Evolutionary conservation across 257 asterid genomes (phyloP).

Genomic region (Capsicum pubescens): DNA sequence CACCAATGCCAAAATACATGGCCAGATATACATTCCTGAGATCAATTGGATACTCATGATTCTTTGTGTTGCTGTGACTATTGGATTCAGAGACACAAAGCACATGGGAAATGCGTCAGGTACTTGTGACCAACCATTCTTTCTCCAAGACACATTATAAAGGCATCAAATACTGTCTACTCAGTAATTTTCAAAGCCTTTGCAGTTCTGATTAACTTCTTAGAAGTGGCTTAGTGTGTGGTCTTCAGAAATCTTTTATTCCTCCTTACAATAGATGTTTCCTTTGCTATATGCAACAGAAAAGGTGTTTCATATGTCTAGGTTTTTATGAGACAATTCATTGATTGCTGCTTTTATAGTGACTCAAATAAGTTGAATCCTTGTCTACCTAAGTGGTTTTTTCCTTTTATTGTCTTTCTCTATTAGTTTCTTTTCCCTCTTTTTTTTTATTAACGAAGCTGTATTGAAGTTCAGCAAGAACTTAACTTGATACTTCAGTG

Average conservation of each 20-base stretch:
- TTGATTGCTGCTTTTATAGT: slow-evolving; percentile 19
- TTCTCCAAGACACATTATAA: background rate
- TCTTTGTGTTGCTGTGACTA: slow-evolving; percentile 94
- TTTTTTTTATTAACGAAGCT: background rate
- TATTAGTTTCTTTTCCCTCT: background rate
- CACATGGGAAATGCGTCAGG: slow-evolving; percentile 98
- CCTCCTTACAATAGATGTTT: background rate
- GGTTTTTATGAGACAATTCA: background rate
- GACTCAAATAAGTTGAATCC: background rate
- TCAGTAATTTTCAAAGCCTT: slow-evolving; percentile 12
- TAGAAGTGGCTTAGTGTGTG: background rate
- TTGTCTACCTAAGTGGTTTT: background rate
- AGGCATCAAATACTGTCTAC: background rate
- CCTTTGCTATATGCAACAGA: no score
- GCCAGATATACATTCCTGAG: slow-evolving; percentile 97
- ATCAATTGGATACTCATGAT: slow-evolving; percentile 96
- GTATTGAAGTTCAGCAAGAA: background rate
- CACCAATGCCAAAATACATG: slow-evolving; percentile 85
- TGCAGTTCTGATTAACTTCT: background rate
- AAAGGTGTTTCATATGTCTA: background rate
- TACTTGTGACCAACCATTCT: slow-evolving; percentile 27
- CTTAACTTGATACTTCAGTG: slow-evolving; percentile 1
- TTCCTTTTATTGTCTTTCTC: background rate
- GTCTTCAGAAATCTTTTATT: background rate
- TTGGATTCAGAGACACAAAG: slow-evolving; percentile 88